phyloP scores from a whole-genome alignment of 2,329 filamentous ascomycete species.

The Fusarium redolens region DNA sequence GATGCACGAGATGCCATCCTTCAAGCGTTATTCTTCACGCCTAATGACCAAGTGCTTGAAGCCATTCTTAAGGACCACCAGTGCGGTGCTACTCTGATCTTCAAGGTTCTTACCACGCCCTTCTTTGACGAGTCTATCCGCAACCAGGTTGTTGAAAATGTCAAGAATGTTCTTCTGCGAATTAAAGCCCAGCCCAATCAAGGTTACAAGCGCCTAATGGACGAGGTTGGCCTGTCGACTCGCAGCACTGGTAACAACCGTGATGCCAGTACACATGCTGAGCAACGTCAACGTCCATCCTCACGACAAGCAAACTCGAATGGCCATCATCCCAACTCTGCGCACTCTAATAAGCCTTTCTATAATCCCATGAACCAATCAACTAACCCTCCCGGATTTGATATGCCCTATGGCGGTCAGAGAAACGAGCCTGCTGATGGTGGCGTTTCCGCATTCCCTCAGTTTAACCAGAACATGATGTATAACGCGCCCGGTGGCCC shows the following conservation, averaged over 20 bases:
- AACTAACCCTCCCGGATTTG: constrained; percentile 57
- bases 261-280: constrained; percentile 57
- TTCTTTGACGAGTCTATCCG: constrained; percentile 96
- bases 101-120: constrained; percentile 97
- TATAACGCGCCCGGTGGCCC: constrained; percentile 60
- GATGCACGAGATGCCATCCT: constrained; percentile 92
- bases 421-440: constrained; percentile 65
- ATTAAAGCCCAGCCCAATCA: constrained; percentile 95
- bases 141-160: constrained; percentile 87
- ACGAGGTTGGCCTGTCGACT: constrained; percentile 92
- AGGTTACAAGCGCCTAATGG: constrained; percentile 98
- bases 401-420: constrained; percentile 63
- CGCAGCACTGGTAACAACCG: constrained; percentile 60
- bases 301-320: constrained; percentile 65
- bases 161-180: constrained; percentile 86
- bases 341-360: constrained; percentile 62
- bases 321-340: constrained; percentile 54
- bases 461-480: constrained; percentile 64
- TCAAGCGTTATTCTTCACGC: constrained; percentile 91
- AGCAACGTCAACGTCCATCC: constrained; percentile 65
- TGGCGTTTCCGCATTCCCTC: constrained; percentile 61
- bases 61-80: constrained; percentile 91
- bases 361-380: constrained; percentile 62
- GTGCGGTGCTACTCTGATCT: constrained; percentile 94
- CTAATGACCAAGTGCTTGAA: constrained; percentile 86